A percentile compares a stretch with the other conserved stretches of the same genome.
phyloP scores from a whole-genome alignment of 768 basidiomycete genomes.

The Lepiota subincarnata region DNA sequence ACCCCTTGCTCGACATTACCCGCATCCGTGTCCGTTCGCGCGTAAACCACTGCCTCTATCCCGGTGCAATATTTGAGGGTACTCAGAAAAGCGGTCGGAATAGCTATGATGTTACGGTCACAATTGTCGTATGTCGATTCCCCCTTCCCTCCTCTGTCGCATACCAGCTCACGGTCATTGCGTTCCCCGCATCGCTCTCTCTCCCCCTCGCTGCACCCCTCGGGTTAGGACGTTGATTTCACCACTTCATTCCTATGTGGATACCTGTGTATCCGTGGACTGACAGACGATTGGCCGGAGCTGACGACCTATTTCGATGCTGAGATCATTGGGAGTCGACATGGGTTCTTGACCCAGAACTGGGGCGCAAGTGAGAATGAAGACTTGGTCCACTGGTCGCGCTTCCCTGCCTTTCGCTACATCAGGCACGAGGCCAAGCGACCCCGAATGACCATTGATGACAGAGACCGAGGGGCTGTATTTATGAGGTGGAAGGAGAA shows the following conservation, averaged over 20 bases:
- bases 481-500: constrained; percentile 98
- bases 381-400: constrained; percentile 91
- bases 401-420: constrained; percentile 87
- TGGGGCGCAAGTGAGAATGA: constrained; percentile 91
- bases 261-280: constrained; percentile 86
- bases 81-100: constrained; percentile 93
- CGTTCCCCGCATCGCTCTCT: not conserved
- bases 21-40: constrained; percentile 69
- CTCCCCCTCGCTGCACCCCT: too few species aligned
- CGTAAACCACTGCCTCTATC: constrained; percentile 76
- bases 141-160: constrained; percentile 6
- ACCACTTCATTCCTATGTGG: constrained; percentile 82
- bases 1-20: constrained; percentile 72
- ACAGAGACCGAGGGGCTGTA: constrained; percentile 73
- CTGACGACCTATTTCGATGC: constrained; percentile 96
- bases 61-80: constrained; percentile 85
- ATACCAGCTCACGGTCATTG: constrained; percentile 4
- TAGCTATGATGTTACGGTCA: constrained; percentile 92
- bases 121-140: constrained; percentile 70
- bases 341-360: constrained; percentile 87
- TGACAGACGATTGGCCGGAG: constrained; percentile 94
- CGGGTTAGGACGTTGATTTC: constrained; percentile 85
- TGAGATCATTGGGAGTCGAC: constrained; percentile 87
- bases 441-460: constrained; percentile 74
- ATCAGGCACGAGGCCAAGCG: constrained; percentile 75